Base-by-base conservation (phyloP, 208 protist species). In the Leishmania martiniquensis region DNA sequence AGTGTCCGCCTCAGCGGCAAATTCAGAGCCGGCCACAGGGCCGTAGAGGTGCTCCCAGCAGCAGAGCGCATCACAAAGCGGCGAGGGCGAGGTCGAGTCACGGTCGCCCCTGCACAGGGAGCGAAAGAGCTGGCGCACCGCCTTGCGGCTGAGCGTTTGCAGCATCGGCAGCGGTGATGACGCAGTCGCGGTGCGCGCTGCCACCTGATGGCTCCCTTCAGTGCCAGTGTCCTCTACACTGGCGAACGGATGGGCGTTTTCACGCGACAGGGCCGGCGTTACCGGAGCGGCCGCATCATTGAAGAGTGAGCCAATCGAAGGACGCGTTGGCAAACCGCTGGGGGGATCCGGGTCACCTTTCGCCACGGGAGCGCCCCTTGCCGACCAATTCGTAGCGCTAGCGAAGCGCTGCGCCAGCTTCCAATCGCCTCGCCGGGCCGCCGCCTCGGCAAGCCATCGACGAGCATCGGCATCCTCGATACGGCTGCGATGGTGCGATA, bases 361-460 rank as follows among this genome's bases (percentile, higher is more conserved):
- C 13, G 70, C 17, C 9, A 20, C 34, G 52, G 15, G 22, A 12
- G 15, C 68, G 29, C 70, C 52, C 37, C 37, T 9, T 74, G 32
- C 13, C 70, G 52, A 13, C 37, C 0, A 4, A 20, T 32, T 42
- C 7, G 32, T 47, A 57, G 15, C 42, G 12, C 17, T 32, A 7
- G 68, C 42, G 22, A 72, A 74, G 22, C 10, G 9, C 17, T 89
- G 73, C 17, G 85, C 85, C 10, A 44, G 54, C 60, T 52, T 71
- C 92, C 85, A 93, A 32, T 86, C 80, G 1, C 93, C 93, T 42
- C 76, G 76, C 10, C 82, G 86, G 10, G 93, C 93, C 0, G 93
- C 91, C 32, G 93, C 93, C 84, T 97, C 93, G 0, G 91, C 91
- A 12, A 97, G 72, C 80, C 86, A 78, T 34, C 69, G 72, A 13